Evolutionary conservation across 202 grass and related monocot species (phyloP).

Genomic region (Panicum hallii): DNA sequence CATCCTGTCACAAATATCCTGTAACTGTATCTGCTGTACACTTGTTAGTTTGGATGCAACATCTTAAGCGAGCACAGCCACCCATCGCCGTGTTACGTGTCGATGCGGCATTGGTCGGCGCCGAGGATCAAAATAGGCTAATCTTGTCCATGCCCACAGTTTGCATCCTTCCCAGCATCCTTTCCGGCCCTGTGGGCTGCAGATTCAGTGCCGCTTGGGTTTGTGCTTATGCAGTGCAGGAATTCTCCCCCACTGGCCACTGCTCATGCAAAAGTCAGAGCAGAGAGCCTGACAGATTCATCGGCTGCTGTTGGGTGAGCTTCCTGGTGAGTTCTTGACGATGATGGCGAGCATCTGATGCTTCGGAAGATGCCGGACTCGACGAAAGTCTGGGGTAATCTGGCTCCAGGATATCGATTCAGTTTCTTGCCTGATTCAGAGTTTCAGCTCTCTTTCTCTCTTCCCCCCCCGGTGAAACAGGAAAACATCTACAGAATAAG

Average conservation of each 20-base stretch:
- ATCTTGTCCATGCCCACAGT: neutral
- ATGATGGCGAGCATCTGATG: constrained; percentile 52
- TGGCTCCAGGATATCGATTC: constrained; percentile 1
- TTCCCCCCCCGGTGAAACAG: neutral
- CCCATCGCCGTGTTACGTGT: neutral
- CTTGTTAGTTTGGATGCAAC: constrained; percentile 12
- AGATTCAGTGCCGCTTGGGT: constrained; percentile 26
- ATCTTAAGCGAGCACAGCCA: constrained; percentile 9
- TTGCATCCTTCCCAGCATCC: neutral
- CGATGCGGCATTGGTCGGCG: neutral
- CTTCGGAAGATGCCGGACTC: constrained; percentile 33
- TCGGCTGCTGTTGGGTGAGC: constrained; percentile 32
- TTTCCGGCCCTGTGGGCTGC: constrained; percentile 12
- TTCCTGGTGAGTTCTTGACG: constrained; percentile 41
- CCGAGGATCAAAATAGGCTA: neutral
- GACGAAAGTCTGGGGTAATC: neutral
- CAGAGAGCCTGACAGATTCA: constrained; percentile 34
- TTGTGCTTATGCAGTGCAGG: constrained; percentile 19
- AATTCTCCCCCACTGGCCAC: neutral
- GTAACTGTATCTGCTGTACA: neutral
- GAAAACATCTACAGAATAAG: constrained; percentile 4
- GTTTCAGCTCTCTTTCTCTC: constrained; percentile 12
- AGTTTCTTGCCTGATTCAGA: neutral
- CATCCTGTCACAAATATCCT: constrained; percentile 17
- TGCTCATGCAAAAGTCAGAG: constrained; percentile 40